Conservation (phyloP, 2,329 filamentous ascomycete genomes). For the Claviceps pusilla region DNA sequence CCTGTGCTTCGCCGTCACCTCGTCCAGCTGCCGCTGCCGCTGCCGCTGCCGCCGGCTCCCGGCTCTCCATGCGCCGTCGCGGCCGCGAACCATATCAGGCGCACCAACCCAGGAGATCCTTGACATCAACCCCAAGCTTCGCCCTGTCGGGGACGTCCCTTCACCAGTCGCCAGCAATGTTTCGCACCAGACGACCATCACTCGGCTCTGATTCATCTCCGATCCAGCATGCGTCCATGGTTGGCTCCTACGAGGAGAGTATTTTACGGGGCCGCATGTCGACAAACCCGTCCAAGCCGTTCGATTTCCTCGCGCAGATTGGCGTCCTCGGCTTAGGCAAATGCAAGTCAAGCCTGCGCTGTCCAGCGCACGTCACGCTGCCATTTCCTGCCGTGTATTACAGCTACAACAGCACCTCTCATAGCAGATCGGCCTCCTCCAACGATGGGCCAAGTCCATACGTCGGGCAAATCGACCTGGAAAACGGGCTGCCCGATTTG, state of each 20-base stretch:
- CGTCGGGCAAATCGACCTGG: slow-evolving; percentile 81
- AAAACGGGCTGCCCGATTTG: slow-evolving; percentile 53
- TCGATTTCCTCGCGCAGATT: slow-evolving; percentile 90
- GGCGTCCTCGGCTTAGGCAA: slow-evolving; percentile 81
- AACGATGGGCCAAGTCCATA: slow-evolving; percentile 92
- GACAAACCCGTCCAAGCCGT: slow-evolving; percentile 77
- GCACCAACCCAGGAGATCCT: slow-evolving; percentile 61
- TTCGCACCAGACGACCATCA: slow-evolving; percentile 51
- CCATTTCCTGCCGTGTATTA: slow-evolving; percentile 94
- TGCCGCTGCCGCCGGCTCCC: too few relatives aligned
- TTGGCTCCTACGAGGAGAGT: slow-evolving; percentile 94
- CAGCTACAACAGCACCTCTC: slow-evolving; percentile 60
- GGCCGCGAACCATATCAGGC: slow-evolving; percentile 62
- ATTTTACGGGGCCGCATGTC: slow-evolving; percentile 94
- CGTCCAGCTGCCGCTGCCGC: slow-evolving; percentile 14
- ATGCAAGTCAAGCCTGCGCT: slow-evolving; percentile 71
- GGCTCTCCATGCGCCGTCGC: slow-evolving; percentile 30
- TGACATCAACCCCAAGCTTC: slow-evolving; percentile 42
- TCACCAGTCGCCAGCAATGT: slow-evolving; percentile 34
- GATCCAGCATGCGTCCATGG: slow-evolving; percentile 83
- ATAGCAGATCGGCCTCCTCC: slow-evolving; percentile 47
- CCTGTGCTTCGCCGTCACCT: slow-evolving; percentile 26
- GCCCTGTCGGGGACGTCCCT: slow-evolving; percentile 27
- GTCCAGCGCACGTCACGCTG: slow-evolving; percentile 78
- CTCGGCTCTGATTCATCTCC: slow-evolving; percentile 60